Percentiles rank a stretch among this genome's conserved stretches.
Evolutionary conservation across 768 basidiomycete species (phyloP).

Genomic region (Amanita phalloides): DNA sequence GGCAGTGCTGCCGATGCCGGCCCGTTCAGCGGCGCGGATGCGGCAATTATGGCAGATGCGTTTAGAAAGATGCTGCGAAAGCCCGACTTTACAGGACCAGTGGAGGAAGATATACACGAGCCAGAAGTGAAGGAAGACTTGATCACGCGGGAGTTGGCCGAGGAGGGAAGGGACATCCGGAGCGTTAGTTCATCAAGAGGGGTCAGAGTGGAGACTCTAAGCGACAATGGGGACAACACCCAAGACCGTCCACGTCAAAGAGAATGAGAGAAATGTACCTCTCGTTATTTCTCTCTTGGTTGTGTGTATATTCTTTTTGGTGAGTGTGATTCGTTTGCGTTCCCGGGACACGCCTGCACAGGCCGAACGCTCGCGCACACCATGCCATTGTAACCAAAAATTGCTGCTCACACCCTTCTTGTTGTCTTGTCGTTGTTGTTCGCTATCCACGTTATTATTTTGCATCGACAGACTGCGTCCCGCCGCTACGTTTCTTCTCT

Average conservation of each 20-base stretch:
- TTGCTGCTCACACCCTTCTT: conserved; percentile 1
- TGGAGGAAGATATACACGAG: conserved; percentile 64
- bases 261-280: background rate
- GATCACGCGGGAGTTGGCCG: conserved; percentile 68
- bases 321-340: conserved; percentile 5
- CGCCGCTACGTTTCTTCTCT: conserved; percentile 4
- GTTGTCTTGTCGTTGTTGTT: conserved; percentile 1
- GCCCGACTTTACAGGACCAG: conserved; percentile 69
- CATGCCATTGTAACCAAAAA: background rate
- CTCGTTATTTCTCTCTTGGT: conserved; percentile 5
- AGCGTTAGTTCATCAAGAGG: conserved; percentile 76
- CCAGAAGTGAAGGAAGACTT: conserved; percentile 28
- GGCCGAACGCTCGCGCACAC: conserved; percentile 3
- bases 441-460: conserved; percentile 4
- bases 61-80: conserved; percentile 83
- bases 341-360: background rate
- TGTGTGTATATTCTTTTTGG: background rate
- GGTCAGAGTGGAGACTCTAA: conserved; percentile 64
- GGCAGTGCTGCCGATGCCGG: conserved; percentile 54
- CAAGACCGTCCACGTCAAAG: conserved; percentile 28
- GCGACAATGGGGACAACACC: conserved; percentile 39
- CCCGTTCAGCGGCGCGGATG: conserved; percentile 76
- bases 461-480: conserved; percentile 1
- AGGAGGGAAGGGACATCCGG: conserved; percentile 83
- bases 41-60: conserved; percentile 88